A percentile compares a stretch with the other conserved stretches of the same genome.
Evolutionary conservation across 2,329 filamentous ascomycete genomes (phyloP).

Genomic region (Trichoderma oligosporum): DNA sequence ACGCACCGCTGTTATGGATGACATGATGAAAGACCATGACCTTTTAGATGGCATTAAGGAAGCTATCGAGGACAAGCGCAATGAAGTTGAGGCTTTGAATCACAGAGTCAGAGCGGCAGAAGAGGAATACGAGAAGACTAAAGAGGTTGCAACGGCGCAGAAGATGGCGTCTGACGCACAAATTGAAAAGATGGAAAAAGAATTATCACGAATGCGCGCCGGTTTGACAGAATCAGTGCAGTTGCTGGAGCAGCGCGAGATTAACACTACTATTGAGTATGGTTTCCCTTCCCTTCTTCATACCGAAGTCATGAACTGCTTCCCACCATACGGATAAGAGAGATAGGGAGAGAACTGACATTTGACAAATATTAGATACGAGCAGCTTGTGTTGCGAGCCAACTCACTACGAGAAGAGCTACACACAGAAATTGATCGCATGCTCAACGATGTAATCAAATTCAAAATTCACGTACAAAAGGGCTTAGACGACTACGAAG

Average conservation of each 20-base stretch:
- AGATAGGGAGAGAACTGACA: no score
- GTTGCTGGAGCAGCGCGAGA: constrained; percentile 88
- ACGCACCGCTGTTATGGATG: constrained; percentile 74
- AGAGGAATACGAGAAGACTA: constrained; percentile 90
- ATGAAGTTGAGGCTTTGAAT: constrained; percentile 86
- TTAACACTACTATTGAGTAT: constrained; percentile 93
- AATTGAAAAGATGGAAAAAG: constrained; percentile 98
- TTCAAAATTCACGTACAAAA: constrained; percentile 98
- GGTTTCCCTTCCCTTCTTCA: constrained; percentile 32
- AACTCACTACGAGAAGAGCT: constrained; percentile 88
- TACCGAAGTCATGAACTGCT: no score
- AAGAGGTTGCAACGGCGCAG: constrained; percentile 79
- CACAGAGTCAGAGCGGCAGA: constrained; percentile 84
- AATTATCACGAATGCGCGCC: constrained; percentile 87
- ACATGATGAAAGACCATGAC: constrained; percentile 92
- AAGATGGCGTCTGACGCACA: constrained; percentile 87
- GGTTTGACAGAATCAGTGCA: constrained; percentile 82
- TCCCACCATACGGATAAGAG: no score
- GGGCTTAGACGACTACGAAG: constrained; percentile 87
- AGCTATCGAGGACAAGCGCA: constrained; percentile 90
- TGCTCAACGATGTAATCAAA: constrained; percentile 95
- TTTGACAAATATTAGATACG: constrained; percentile 59
- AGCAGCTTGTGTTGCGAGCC: constrained; percentile 81
- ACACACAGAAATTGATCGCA: constrained; percentile 94
- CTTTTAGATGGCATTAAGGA: constrained; percentile 92